Evolutionary conservation across 2,329 filamentous ascomycete genomes (phyloP).

Genomic region (Fusarium begoniae): DNA sequence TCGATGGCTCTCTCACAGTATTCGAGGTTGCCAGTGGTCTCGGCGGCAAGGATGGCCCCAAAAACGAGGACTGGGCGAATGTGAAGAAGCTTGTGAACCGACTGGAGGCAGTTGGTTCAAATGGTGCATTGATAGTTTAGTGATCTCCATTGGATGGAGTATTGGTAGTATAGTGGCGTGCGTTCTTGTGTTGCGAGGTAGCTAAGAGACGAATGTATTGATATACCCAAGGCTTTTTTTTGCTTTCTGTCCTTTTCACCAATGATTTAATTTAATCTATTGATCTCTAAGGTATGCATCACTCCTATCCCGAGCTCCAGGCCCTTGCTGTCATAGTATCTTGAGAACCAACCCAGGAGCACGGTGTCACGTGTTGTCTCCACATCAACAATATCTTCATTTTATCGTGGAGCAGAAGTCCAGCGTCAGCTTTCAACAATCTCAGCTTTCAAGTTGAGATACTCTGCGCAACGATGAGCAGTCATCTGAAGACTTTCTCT

Average conservation of each 20-base stretch:
- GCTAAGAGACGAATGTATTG: conserved; percentile 26
- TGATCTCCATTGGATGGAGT: conserved; percentile 22
- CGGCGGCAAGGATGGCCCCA: conserved; percentile 84
- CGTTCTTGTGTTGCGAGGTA: conserved; percentile 29
- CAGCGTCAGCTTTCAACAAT: neutral
- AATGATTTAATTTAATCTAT: neutral
- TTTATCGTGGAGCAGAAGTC: conserved; percentile 3
- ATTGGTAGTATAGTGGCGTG: conserved; percentile 25
- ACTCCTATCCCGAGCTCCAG: neutral
- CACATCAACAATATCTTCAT: conserved; percentile 14
- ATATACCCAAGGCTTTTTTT: conserved; percentile 36
- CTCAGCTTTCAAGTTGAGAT: neutral
- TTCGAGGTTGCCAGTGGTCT: conserved; percentile 89
- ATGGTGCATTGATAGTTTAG: conserved; percentile 56
- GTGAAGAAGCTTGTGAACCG: conserved; percentile 89
- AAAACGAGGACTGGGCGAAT: conserved; percentile 89
- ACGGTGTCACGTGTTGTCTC: conserved; percentile 22
- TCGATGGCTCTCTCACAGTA: conserved; percentile 89
- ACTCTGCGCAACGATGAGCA: neutral
- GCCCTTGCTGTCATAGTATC: neutral
- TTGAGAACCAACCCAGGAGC: neutral
- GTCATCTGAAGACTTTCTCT: neutral
- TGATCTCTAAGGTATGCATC: neutral
- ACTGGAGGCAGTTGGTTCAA: conserved; percentile 70
- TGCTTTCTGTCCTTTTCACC: neutral